phyloP scores from a whole-genome alignment of 2,329 filamentous ascomycete genomes.

The Penicillium brasilianum region DNA sequence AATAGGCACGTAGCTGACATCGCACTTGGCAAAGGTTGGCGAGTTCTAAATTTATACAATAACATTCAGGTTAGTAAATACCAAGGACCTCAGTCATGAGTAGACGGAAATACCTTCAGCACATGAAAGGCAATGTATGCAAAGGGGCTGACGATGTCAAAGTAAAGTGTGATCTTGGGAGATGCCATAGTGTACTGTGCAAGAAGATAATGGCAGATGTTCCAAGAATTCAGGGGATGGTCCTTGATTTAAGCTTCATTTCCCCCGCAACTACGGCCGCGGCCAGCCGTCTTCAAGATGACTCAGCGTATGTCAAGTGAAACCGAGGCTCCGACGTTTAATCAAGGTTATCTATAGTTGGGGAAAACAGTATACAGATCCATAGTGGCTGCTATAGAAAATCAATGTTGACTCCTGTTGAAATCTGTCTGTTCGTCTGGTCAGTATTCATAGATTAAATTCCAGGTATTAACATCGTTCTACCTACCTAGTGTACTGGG shows the following conservation, averaged over 20 bases:
- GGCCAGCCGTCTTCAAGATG: conserved; percentile 5
- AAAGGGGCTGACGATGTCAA: conserved; percentile 66
- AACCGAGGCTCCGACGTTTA: conserved; percentile 13
- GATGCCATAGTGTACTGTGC: conserved; percentile 46
- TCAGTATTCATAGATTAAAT: not conserved
- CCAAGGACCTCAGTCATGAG: not conserved
- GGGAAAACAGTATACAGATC: too few relatives aligned
- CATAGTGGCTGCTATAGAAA: not conserved
- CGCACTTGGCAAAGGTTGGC: conserved; percentile 58
- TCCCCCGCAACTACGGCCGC: not conserved
- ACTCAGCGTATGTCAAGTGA: conserved; percentile 16
- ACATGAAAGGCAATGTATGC: conserved; percentile 65
- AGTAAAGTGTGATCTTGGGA: conserved; percentile 61
- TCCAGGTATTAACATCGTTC: not conserved
- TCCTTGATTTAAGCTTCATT: not conserved
- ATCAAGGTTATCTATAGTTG: not conserved
- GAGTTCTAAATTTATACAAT: conserved; percentile 54
- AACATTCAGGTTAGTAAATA: not conserved
- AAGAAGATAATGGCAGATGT: not conserved
- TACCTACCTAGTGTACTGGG: too few relatives aligned
- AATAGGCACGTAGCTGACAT: conserved; percentile 63
- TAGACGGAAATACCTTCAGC: conserved; percentile 51
- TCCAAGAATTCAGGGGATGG: not conserved
- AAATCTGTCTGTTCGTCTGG: not conserved
- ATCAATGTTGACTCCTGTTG: not conserved